phyloP scores from a whole-genome alignment of 257 asterid species.

The Orobanche coerulescens region DNA sequence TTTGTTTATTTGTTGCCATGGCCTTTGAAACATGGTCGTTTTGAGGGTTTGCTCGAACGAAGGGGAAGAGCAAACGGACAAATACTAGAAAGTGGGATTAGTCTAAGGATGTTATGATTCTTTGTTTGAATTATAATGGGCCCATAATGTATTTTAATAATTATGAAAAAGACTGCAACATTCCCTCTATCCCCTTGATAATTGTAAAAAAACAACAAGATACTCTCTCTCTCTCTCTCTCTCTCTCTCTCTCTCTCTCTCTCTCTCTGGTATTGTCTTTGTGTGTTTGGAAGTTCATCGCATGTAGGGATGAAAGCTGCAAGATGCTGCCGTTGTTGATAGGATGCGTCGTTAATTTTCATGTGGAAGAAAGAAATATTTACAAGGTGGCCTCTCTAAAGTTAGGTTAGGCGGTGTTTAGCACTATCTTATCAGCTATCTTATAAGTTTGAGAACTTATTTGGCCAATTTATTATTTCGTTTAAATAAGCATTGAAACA shows the following conservation, averaged over 20 bases:
- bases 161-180: constrained; percentile 25
- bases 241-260: no score
- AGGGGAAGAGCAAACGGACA: constrained; percentile 29
- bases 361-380: no score
- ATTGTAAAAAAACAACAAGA: constrained; percentile 29
- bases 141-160: constrained; percentile 21
- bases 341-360: constrained; percentile 16
- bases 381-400: no score
- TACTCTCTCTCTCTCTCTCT: constrained; percentile 27
- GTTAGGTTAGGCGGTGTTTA: no score
- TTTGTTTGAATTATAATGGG: constrained; percentile 37
- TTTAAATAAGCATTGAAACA: no score
- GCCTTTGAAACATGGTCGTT: constrained; percentile 33
- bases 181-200: constrained; percentile 24
- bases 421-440: no score
- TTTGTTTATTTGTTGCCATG: constrained; percentile 11
- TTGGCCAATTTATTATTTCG: no score
- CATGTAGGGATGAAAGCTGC: constrained; percentile 31
- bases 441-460: no score
- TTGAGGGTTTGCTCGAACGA: constrained; percentile 26
- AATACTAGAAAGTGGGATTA: constrained; percentile 55
- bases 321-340: constrained; percentile 20
- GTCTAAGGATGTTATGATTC: constrained; percentile 55
- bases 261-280: constrained; percentile 29
- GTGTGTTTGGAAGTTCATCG: constrained; percentile 34